Percentiles rank a stretch among this genome's conserved stretches.
Conservation (phyloP, 2,329 filamentous ascomycete genomes). For the Aureobasidium musti region DNA sequence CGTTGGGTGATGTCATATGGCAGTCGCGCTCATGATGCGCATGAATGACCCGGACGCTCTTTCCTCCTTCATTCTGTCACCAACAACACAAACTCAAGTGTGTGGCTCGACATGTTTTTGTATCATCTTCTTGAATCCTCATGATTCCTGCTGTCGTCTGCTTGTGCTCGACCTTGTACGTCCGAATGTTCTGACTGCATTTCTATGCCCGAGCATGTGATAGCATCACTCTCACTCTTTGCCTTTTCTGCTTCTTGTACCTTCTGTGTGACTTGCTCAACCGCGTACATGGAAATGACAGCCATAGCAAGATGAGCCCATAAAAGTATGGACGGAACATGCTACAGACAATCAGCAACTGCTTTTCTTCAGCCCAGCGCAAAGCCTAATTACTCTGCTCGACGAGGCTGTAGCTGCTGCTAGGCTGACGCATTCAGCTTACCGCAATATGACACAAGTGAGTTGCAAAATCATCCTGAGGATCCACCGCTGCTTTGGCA, state of each 20-base stretch:
- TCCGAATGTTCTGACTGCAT: neutral
- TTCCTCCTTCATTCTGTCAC: slow-evolving; percentile 4
- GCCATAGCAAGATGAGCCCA: too few species aligned
- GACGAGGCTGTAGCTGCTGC: too few species aligned
- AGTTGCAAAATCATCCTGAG: neutral
- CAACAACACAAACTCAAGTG: neutral
- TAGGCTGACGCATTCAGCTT: neutral
- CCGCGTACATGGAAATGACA: neutral
- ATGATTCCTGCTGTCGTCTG: neutral
- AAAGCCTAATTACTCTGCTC: too few species aligned
- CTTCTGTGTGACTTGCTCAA: neutral
- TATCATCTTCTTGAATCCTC: neutral
- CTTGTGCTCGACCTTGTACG: neutral
- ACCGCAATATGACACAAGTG: neutral
- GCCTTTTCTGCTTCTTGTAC: neutral
- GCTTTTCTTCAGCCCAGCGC: neutral
- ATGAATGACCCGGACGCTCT: slow-evolving; percentile 1
- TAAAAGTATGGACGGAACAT: neutral
- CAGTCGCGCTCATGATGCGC: slow-evolving; percentile 11
- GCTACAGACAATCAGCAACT: neutral
- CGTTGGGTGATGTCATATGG: neutral
- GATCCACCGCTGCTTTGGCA: neutral
- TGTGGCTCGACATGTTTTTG: too few species aligned
- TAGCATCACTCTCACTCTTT: too few species aligned
- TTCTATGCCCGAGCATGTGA: neutral